phyloP scores from a whole-genome alignment of 139 green algal genomes.

The Dunaliella primolecta region DNA sequence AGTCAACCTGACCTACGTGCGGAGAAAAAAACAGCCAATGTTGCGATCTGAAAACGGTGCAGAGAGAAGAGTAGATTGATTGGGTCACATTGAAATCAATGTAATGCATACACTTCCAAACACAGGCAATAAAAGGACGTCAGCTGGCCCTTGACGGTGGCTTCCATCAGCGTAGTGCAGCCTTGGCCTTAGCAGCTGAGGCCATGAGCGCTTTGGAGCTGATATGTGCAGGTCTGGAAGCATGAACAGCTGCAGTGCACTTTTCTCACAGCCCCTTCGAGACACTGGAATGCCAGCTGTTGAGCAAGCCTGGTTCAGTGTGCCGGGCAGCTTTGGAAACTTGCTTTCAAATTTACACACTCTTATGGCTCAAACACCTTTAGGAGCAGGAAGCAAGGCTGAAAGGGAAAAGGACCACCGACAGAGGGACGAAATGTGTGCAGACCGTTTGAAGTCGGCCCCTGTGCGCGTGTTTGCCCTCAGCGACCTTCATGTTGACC shows the following conservation, averaged over 20 bases:
- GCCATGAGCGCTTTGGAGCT: background rate
- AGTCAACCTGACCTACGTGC: too few relatives aligned
- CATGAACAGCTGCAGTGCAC: background rate
- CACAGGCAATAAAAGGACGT: background rate
- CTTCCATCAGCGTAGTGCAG: background rate
- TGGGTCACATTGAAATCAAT: too few relatives aligned
- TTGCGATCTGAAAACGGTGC: background rate
- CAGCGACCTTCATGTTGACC: background rate
- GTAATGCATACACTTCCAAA: background rate
- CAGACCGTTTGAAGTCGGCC: background rate
- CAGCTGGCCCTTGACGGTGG: background rate
- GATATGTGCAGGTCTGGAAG: background rate
- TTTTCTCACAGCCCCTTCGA: background rate
- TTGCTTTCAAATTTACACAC: background rate
- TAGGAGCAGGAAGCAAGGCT: background rate
- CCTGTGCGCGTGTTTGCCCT: background rate
- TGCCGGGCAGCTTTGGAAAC: background rate
- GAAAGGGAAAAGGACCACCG: background rate
- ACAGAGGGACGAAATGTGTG: background rate
- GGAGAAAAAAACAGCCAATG: background rate
- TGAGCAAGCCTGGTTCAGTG: background rate
- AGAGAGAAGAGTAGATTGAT: too few relatives aligned
- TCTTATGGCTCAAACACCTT: background rate
- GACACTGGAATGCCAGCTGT: background rate
- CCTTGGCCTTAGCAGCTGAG: background rate